Percentiles rank a stretch among this genome's conserved stretches.
Evolutionary conservation across 2,329 filamentous ascomycete genomes (phyloP).

Genomic region (Epicoccum sorghinum): DNA sequence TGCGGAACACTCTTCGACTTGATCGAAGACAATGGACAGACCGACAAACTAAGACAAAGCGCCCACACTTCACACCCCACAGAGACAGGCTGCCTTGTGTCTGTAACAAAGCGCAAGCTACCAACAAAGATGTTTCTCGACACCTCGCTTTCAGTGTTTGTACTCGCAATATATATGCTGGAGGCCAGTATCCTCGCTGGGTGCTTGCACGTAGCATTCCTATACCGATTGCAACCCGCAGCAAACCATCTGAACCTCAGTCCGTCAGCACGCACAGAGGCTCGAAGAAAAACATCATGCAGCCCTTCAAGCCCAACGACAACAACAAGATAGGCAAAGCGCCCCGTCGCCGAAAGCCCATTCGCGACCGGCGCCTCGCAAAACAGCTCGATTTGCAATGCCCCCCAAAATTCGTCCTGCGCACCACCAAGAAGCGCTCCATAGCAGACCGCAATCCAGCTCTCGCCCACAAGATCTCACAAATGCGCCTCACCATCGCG

Average conservation of each 20-base stretch:
- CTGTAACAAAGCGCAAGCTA: constrained; percentile 38
- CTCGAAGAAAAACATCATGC: no score
- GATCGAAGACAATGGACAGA: constrained; percentile 26
- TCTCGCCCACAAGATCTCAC: constrained; percentile 66
- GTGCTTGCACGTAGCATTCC: constrained; percentile 7
- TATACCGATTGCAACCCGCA: no score
- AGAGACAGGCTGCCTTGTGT: constrained; percentile 25
- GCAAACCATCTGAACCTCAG: no score
- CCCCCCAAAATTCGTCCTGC: constrained; percentile 5
- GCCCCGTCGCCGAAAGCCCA: constrained; percentile 11
- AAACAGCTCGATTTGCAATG: not conserved
- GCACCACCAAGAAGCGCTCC: constrained; percentile 9
- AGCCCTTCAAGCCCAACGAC: constrained; percentile 4
- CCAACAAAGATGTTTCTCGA: constrained; percentile 29
- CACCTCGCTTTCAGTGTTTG: constrained; percentile 34
- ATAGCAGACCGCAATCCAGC: constrained; percentile 47
- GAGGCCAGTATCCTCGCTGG: constrained; percentile 17
- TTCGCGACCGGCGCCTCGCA: constrained; percentile 20
- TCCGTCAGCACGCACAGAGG: no score
- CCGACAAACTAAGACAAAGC: constrained; percentile 31
- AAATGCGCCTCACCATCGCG: constrained; percentile 69
- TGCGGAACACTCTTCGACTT: constrained; percentile 12
- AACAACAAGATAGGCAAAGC: constrained; percentile 20
- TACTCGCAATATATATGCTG: constrained; percentile 33
- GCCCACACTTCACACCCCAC: constrained; percentile 23